These are phyloP conservation scores for Gremmenia infestans DNA, from an alignment of 2,329 filamentous ascomycete genomes.

Conservation along the genomic window DNA sequence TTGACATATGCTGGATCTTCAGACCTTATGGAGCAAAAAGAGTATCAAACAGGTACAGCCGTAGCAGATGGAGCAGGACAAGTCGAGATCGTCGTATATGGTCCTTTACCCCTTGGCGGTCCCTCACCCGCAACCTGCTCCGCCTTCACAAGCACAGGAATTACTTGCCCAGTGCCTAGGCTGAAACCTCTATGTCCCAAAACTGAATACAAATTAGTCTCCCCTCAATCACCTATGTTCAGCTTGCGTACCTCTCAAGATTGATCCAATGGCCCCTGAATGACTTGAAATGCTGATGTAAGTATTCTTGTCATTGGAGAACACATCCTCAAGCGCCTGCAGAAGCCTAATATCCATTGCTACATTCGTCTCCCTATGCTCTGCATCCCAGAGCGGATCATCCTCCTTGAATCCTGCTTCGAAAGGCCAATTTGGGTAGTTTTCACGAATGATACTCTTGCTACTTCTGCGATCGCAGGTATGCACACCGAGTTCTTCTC, in stretches of 20 bases:
- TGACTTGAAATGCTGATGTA: conserved; percentile 58
- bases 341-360: conserved; percentile 48
- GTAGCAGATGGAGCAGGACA: neutral
- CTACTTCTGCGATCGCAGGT: conserved; percentile 61
- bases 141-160: conserved; percentile 62
- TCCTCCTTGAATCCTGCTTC: conserved; percentile 58
- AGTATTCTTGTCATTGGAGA: conserved; percentile 45
- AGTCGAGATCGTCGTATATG: conserved; percentile 2
- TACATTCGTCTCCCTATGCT: conserved; percentile 38
- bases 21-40: neutral
- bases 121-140: conserved; percentile 34
- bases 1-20: too few species aligned
- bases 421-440: conserved; percentile 50
- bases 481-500: conserved; percentile 64
- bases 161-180: conserved; percentile 62
- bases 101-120: conserved; percentile 2
- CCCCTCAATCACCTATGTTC: neutral
- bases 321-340: conserved; percentile 51
- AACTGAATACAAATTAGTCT: conserved; percentile 30
- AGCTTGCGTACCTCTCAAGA: conserved; percentile 37
- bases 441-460: conserved; percentile 45
- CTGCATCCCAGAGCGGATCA: conserved; percentile 45
- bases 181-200: conserved; percentile 57
- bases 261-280: conserved; percentile 49
- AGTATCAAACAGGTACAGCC: neutral